Conservation (phyloP, 139 green algal species). For the Chlamydomonas eustigma region DNA sequence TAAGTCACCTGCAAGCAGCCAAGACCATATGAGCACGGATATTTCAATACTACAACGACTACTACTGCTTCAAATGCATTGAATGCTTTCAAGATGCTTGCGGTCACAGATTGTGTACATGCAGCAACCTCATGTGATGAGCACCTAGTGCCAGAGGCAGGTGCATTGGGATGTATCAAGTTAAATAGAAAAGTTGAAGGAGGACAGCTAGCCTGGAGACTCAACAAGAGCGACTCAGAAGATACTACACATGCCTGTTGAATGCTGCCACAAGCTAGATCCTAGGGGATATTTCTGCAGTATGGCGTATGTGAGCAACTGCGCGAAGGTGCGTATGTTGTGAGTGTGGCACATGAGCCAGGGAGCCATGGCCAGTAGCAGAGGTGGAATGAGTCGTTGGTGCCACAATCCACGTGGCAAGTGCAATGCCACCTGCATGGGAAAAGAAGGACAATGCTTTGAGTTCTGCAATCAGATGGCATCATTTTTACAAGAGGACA, state of each 20-base stretch:
- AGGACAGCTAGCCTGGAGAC: no score
- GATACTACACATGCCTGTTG: background rate
- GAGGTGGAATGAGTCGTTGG: constrained; percentile 20
- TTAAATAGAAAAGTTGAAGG: no score
- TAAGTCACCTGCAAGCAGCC: constrained; percentile 21
- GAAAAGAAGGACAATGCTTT: no score
- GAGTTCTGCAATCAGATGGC: no score
- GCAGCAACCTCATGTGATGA: background rate
- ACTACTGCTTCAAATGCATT: no score
- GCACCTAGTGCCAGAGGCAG: no score
- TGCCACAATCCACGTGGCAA: constrained; percentile 16
- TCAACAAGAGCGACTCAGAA: no score
- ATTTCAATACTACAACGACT: background rate
- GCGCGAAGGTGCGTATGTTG: constrained; percentile 42
- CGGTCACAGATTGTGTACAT: no score
- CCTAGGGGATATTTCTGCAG: constrained; percentile 26
- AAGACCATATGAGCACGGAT: background rate
- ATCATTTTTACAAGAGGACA: no score
- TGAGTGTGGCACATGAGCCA: constrained; percentile 50
- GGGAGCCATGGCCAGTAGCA: constrained; percentile 32
- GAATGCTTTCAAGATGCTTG: no score
- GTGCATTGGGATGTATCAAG: no score
- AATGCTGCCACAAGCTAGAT: constrained; percentile 19
- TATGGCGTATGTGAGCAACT: constrained; percentile 37
- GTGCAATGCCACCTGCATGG: constrained; percentile 26